phyloP scores from a whole-genome alignment of 73 alveolate species.

The Paramecium biaurelia region DNA sequence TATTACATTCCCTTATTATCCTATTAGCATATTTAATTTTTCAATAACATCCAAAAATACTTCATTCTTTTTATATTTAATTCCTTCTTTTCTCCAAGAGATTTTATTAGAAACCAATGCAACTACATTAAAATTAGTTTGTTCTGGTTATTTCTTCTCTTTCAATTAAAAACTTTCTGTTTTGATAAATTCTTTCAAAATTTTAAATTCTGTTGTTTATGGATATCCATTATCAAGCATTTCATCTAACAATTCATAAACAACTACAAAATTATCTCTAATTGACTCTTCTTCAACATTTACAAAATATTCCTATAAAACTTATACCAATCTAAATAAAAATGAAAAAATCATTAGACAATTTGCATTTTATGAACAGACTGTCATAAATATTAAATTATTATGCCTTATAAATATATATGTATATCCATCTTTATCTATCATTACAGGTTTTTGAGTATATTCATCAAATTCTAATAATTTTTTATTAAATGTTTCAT shows the following conservation, averaged over 20 bases:
- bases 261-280: conserved; percentile 97
- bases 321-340: conserved; percentile 91
- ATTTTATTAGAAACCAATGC: conserved; percentile 90
- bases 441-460: conserved; percentile 87
- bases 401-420: conserved; percentile 93
- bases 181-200: conserved; percentile 89
- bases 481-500: conserved; percentile 78
- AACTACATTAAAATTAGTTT: conserved; percentile 72
- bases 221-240: conserved; percentile 99
- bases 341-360: conserved; percentile 93
- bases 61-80: conserved; percentile 94
- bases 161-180: conserved; percentile 89
- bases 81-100: conserved; percentile 88
- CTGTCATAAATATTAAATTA: conserved; percentile 84
- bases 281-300: conserved; percentile 97
- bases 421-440: conserved; percentile 87
- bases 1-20: conserved; percentile 49
- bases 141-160: conserved; percentile 65
- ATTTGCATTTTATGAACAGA: conserved; percentile 94
- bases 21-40: conserved; percentile 69
- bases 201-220: conserved; percentile 92
- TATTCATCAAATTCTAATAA: conserved; percentile 89
- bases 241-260: conserved; percentile 98
- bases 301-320: conserved; percentile 93
- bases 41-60: conserved; percentile 80